These are phyloP conservation scores for Hysterium pulicare DNA, from an alignment of 2,329 filamentous ascomycete genomes.

Conservation along the genomic window DNA sequence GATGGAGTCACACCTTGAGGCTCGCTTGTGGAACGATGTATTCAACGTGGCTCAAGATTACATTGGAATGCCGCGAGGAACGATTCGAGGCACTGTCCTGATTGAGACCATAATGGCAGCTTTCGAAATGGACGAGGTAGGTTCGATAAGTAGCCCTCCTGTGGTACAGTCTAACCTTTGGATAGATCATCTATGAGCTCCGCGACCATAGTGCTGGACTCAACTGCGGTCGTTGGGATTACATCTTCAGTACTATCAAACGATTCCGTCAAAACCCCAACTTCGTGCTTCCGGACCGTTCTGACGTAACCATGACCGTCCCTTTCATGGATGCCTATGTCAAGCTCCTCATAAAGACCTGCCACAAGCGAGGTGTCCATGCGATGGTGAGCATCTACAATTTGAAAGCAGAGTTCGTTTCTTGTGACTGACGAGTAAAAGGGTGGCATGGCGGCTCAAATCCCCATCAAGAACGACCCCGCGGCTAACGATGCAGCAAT, in stretches of 20 bases:
- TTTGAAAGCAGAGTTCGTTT: not conserved
- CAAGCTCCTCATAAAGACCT: slow-evolving; percentile 96
- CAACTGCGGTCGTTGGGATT: slow-evolving; percentile 99
- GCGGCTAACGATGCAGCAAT: slow-evolving; percentile 91
- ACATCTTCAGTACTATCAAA: slow-evolving; percentile 99
- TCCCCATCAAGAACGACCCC: slow-evolving; percentile 94
- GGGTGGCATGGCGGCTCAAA: slow-evolving; percentile 96
- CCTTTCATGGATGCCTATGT: slow-evolving; percentile 99
- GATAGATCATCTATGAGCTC: slow-evolving; percentile 96
- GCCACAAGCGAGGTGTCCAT: slow-evolving; percentile 94
- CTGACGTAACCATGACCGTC: slow-evolving; percentile 91
- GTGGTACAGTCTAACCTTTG: too few relatives aligned
- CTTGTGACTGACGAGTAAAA: slow-evolving; percentile 9
- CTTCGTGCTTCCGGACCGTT: slow-evolving; percentile 91
- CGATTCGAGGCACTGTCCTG: slow-evolving; percentile 89
- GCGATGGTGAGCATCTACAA: slow-evolving; percentile 63
- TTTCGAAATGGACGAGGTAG: slow-evolving; percentile 95
- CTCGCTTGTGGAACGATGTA: slow-evolving; percentile 94
- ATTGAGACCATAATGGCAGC: slow-evolving; percentile 98
- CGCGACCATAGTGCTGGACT: slow-evolving; percentile 93
- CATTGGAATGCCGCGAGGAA: slow-evolving; percentile 83
- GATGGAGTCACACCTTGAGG: slow-evolving; percentile 97
- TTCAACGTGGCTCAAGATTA: slow-evolving; percentile 96
- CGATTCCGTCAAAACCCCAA: slow-evolving; percentile 94
- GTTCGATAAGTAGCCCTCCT: too few relatives aligned